phyloP scores from a whole-genome alignment of 129 eudicot genomes.

The Flaveria linearis region DNA sequence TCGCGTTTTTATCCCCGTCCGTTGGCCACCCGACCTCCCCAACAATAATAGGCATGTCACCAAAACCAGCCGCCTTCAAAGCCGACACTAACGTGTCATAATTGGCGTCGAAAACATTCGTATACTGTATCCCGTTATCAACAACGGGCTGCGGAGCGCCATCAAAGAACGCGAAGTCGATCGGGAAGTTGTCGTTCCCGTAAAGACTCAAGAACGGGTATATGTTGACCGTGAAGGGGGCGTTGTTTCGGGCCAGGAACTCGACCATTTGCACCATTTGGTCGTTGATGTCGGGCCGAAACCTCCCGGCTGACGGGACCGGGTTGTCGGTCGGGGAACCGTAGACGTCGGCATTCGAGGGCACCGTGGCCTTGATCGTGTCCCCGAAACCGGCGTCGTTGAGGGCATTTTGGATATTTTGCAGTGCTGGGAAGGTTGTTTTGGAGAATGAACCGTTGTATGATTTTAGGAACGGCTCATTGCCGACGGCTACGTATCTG shows the following conservation, averaged over 20 bases:
- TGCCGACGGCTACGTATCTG: constrained; percentile 74
- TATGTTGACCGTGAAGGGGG: constrained; percentile 81
- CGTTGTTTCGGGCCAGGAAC: constrained; percentile 63
- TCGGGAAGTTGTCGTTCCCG: constrained; percentile 68
- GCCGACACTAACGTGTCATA: constrained; percentile 84
- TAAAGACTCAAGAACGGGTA: constrained; percentile 87
- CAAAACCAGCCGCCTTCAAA: constrained; percentile 56
- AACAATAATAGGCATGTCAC: constrained; percentile 62
- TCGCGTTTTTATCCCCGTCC: constrained; percentile 75
- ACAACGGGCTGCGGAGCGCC: constrained; percentile 56
- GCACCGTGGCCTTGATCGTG: constrained; percentile 28
- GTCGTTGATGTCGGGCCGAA: constrained; percentile 59
- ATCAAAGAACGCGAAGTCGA: constrained; percentile 86
- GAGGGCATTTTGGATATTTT: constrained; percentile 34
- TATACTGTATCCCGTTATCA: constrained; percentile 65
- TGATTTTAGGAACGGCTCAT: constrained; percentile 23
- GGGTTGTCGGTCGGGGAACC: constrained; percentile 59
- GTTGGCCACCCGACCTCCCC: constrained; percentile 99
- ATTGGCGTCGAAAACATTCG: constrained; percentile 88
- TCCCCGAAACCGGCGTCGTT: constrained; percentile 29
- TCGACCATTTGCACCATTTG: constrained; percentile 74
- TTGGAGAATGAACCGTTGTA: constrained; percentile 31
- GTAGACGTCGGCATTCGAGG: constrained; percentile 56
- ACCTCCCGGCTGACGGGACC: constrained; percentile 76
- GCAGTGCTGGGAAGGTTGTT: constrained; percentile 26